A percentile compares a stretch with the other conserved stretches of the same genome.
Conservation (phyloP, 306 rosid species). For the Castanea mollissima region DNA sequence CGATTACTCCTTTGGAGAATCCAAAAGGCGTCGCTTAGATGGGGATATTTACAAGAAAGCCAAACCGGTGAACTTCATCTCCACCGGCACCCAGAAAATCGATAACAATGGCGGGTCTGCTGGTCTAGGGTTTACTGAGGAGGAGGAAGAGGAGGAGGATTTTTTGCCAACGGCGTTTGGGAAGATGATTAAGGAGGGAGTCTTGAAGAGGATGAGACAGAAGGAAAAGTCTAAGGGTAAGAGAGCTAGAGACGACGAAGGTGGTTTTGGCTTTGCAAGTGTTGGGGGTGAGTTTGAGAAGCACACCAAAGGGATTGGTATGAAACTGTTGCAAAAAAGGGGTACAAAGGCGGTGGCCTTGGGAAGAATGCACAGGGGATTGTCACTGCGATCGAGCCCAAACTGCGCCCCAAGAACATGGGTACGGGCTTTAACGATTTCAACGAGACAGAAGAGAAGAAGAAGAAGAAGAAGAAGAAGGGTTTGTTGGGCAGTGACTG, state of each 20-base stretch:
- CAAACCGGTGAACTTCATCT: conserved; percentile 79
- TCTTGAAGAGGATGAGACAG: conserved; percentile 63
- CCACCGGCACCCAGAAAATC: conserved; percentile 66
- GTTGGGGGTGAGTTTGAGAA: conserved; percentile 72
- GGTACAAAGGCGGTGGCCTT: conserved; percentile 94
- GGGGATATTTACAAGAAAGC: conserved; percentile 43
- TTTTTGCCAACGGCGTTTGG: conserved; percentile 83
- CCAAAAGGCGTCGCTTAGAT: conserved; percentile 57
- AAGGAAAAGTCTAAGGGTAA: conserved; percentile 50
- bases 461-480: conserved; percentile 45
- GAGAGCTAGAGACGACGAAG: conserved; percentile 29
- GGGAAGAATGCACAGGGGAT: conserved; percentile 91
- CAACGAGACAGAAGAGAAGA: conserved; percentile 41
- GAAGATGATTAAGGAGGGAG: conserved; percentile 80
- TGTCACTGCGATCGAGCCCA: conserved; percentile 69
- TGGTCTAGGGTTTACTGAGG: conserved; percentile 50
- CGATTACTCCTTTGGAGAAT: conserved; percentile 22
- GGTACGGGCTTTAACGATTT: conserved; percentile 82
- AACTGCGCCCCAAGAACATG: conserved; percentile 73
- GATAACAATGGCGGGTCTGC: conserved; percentile 43
- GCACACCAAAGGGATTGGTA: conserved; percentile 80
- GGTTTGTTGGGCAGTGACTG: conserved; percentile 30
- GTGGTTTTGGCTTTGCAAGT: conserved; percentile 17
- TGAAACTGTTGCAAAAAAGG: conserved; percentile 84
- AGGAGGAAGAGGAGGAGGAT: conserved; percentile 23